A percentile compares a stretch with the other conserved stretches of the same genome.
Evolutionary conservation across 2,329 filamentous ascomycete species (phyloP).

Genomic region (Canariomyces notabilis): DNA sequence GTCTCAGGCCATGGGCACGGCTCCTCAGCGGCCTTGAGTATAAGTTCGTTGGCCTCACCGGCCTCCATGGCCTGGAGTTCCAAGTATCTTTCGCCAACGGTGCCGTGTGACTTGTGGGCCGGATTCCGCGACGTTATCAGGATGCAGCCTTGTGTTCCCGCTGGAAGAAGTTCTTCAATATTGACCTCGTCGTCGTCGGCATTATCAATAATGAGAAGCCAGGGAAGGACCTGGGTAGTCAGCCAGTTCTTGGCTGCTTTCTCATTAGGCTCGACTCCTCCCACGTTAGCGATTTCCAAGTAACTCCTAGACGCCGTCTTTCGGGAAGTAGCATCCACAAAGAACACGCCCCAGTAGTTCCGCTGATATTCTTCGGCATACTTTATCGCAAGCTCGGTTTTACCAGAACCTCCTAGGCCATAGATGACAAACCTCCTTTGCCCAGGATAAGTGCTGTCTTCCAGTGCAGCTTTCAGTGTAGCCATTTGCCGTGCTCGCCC

Average conservation of each 20-base stretch:
- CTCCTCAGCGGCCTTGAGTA: slow-evolving; percentile 5
- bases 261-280: slow-evolving; percentile 5
- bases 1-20: slow-evolving; percentile 3
- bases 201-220: slow-evolving; percentile 12
- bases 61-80: slow-evolving; percentile 3
- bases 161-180: slow-evolving; percentile 4
- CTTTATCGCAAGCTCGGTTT: slow-evolving; percentile 9
- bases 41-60: slow-evolving; percentile 5
- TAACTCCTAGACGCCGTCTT: slow-evolving; percentile 3
- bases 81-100: neutral
- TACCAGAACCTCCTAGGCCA: slow-evolving; percentile 7
- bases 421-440: slow-evolving; percentile 11
- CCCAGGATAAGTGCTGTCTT: neutral
- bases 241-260: slow-evolving; percentile 10
- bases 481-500: slow-evolving; percentile 1
- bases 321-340: slow-evolving; percentile 6
- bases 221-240: neutral
- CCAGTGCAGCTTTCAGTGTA: slow-evolving; percentile 7
- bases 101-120: slow-evolving; percentile 2
- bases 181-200: slow-evolving; percentile 4
- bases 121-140: slow-evolving; percentile 8
- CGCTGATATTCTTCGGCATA: slow-evolving; percentile 5
- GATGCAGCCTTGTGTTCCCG: slow-evolving; percentile 3
- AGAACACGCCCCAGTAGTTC: slow-evolving; percentile 11
- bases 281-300: slow-evolving; percentile 4